Evolutionary conservation across 176 grass and related monocot species (phyloP).

Genomic region (Elaeis guineensis): DNA sequence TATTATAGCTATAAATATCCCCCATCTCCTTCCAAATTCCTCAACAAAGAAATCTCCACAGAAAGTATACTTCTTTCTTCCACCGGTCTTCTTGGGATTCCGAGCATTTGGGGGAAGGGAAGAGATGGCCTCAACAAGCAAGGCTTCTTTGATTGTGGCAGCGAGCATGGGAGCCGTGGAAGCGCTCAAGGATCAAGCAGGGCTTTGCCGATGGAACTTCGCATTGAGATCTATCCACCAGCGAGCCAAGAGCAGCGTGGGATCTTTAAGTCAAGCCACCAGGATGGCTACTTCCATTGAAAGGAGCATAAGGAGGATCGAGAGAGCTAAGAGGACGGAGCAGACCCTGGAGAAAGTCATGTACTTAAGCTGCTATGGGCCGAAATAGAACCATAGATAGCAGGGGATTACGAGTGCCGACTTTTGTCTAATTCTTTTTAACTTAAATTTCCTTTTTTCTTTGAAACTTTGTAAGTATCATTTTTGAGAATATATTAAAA

Average conservation of each 20-base stretch:
- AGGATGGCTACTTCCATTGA: constrained; percentile 1
- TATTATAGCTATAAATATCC: too few relatives aligned
- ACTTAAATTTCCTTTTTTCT: too few relatives aligned
- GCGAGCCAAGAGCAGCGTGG: constrained; percentile 19
- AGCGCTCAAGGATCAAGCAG: constrained; percentile 59
- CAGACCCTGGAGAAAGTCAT: constrained; percentile 48
- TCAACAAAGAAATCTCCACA: too few relatives aligned
- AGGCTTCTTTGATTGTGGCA: constrained; percentile 37
- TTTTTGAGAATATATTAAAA: too few relatives aligned
- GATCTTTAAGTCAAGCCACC: constrained; percentile 13
- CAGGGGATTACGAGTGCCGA: too few relatives aligned
- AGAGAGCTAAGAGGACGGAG: constrained; percentile 28
- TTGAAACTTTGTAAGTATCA: too few relatives aligned
- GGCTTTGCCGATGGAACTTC: constrained; percentile 71
- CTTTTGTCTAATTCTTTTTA: too few relatives aligned
- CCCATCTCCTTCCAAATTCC: too few relatives aligned
- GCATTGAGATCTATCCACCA: constrained; percentile 30
- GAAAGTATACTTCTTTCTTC: too few relatives aligned
- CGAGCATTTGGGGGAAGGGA: neutral
- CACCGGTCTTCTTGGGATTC: too few relatives aligned
- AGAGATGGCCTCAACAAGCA: constrained; percentile 28
- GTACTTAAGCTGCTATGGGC: constrained; percentile 54
- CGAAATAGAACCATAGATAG: constrained; percentile 16
- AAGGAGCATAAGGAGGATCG: neutral
- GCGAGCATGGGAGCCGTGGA: constrained; percentile 51